Conservation (phyloP, 306 rosid genomes). For the apple (Malus domestica) region DNA sequence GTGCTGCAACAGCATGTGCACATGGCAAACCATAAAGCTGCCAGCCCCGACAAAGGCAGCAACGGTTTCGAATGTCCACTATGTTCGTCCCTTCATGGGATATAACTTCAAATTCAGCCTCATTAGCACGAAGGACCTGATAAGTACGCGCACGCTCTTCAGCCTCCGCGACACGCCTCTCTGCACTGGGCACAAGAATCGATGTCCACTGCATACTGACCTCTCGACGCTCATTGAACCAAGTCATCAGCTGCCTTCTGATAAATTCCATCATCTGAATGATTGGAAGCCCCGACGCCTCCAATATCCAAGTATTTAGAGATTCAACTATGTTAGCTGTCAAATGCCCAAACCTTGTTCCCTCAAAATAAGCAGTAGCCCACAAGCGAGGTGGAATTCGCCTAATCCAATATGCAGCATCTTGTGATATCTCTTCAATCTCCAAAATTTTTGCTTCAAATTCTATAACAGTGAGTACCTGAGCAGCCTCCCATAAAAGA, state of each 20-base stretch:
- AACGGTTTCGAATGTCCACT: slow-evolving; percentile 71
- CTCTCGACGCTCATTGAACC: slow-evolving; percentile 85
- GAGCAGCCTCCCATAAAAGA: slow-evolving; percentile 81
- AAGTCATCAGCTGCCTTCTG: slow-evolving; percentile 82
- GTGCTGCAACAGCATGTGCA: slow-evolving; percentile 90
- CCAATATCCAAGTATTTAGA: slow-evolving; percentile 65
- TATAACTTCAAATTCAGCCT: slow-evolving; percentile 82
- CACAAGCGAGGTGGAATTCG: slow-evolving; percentile 69
- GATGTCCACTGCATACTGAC: slow-evolving; percentile 91
- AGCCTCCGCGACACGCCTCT: slow-evolving; percentile 69
- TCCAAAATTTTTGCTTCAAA: slow-evolving; percentile 65
- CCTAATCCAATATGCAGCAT: slow-evolving; percentile 78
- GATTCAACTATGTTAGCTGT: slow-evolving; percentile 69
- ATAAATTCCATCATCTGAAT: slow-evolving; percentile 89
- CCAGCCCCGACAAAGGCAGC: slow-evolving; percentile 82
- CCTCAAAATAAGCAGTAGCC: slow-evolving; percentile 88
- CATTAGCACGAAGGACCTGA: slow-evolving; percentile 86
- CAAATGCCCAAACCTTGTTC: slow-evolving; percentile 73
- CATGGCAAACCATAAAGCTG: slow-evolving; percentile 86
- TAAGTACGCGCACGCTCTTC: slow-evolving; percentile 75
- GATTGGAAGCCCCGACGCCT: slow-evolving; percentile 82
- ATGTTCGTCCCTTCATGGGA: slow-evolving; percentile 67
- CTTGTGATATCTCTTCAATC: slow-evolving; percentile 73
- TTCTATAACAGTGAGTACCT: slow-evolving; percentile 66
- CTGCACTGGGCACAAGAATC: slow-evolving; percentile 75